A percentile compares a stretch with the other conserved stretches of the same genome.
Conservation (phyloP, 176 grass and related monocot genomes). For the Aechmea fasciata region DNA sequence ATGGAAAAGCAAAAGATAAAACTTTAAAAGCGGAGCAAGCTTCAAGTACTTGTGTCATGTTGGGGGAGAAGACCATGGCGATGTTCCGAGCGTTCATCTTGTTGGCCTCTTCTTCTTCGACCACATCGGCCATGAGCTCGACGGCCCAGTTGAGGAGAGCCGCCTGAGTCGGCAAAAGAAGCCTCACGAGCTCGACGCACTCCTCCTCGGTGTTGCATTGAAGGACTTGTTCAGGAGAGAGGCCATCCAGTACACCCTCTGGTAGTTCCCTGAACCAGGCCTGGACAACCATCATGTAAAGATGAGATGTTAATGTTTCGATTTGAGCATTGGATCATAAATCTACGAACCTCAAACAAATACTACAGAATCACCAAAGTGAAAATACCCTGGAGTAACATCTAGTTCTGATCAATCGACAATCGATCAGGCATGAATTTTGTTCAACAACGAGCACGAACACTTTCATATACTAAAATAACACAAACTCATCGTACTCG, state of each 20-base stretch:
- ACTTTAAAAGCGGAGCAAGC: neutral
- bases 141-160: constrained; percentile 81
- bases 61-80: constrained; percentile 90
- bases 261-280: constrained; percentile 96
- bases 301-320: neutral
- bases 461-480: no score
- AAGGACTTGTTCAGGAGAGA: constrained; percentile 77
- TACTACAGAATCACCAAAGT: no score
- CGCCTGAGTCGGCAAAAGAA: constrained; percentile 51
- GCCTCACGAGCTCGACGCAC: constrained; percentile 49
- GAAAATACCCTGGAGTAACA: no score
- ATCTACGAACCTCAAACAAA: no score
- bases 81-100: constrained; percentile 99
- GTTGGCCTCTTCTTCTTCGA: constrained; percentile 77
- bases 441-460: no score
- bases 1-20: no score
- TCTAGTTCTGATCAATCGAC: no score
- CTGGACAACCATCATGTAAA: constrained; percentile 15
- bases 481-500: no score
- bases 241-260: constrained; percentile 71
- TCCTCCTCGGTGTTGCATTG: constrained; percentile 79
- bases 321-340: no score
- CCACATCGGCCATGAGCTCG: constrained; percentile 83
- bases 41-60: constrained; percentile 82
- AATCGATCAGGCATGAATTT: no score